Conservation (phyloP, 306 rosid genomes). For the Aeschynomene evenia region DNA sequence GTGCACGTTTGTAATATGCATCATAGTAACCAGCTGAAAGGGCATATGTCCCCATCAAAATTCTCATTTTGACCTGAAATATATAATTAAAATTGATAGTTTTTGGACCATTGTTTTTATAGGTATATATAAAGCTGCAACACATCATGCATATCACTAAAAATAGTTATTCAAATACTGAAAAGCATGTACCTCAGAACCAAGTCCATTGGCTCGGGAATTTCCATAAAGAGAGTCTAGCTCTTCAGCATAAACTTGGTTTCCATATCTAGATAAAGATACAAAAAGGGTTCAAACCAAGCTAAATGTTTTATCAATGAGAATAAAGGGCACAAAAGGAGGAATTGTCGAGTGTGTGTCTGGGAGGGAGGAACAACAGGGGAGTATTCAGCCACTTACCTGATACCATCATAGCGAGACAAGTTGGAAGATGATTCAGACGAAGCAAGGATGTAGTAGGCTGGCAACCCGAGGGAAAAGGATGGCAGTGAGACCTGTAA, state of each 20-base stretch:
- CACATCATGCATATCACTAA: neutral
- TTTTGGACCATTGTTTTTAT: slow-evolving; percentile 8
- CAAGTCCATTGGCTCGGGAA: slow-evolving; percentile 89
- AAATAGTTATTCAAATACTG: slow-evolving; percentile 10
- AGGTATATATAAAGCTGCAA: slow-evolving; percentile 11
- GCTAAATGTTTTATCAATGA: slow-evolving; percentile 20
- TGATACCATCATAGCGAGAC: slow-evolving; percentile 92
- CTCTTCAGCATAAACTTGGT: slow-evolving; percentile 70
- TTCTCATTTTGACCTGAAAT: slow-evolving; percentile 95
- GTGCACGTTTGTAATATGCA: slow-evolving; percentile 98
- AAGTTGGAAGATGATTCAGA: slow-evolving; percentile 95
- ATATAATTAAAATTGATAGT: slow-evolving; percentile 4
- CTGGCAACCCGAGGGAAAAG: slow-evolving; percentile 95
- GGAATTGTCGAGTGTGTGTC: neutral
- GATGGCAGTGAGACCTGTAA: slow-evolving; percentile 88
- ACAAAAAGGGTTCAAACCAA: slow-evolving; percentile 10
- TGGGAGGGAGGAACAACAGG: neutral
- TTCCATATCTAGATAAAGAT: slow-evolving; percentile 68
- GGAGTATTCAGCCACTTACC: slow-evolving; percentile 44
- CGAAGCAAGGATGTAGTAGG: slow-evolving; percentile 89
- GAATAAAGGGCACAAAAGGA: slow-evolving; percentile 12
- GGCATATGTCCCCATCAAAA: slow-evolving; percentile 89
- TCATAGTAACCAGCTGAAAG: slow-evolving; percentile 99
- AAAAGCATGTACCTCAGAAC: slow-evolving; percentile 70
- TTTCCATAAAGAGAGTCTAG: slow-evolving; percentile 68